Base-by-base conservation (phyloP, 345 rosid species). In the Heritiera fomes region DNA sequence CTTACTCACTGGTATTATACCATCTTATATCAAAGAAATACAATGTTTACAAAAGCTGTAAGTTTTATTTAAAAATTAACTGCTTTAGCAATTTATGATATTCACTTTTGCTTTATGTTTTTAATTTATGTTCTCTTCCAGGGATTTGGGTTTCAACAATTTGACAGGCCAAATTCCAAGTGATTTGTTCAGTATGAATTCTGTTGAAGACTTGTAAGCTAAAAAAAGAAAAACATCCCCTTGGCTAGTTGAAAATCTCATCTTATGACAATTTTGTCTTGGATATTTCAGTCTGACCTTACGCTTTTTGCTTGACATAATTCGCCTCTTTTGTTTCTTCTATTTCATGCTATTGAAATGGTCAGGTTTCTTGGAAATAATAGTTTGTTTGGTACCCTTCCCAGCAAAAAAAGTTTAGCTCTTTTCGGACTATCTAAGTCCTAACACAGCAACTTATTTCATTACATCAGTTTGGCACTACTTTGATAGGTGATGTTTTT, bases 91-190 rank as follows among this genome's bases (percentile, higher is more conserved):
- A 62, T 20, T 62, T 23, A 23, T 17, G 9, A 41, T 28, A 20
- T 50, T 59, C 6, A 7, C 11, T 60, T 68, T 13, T 34, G 5
- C 2, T 52, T 12, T 4, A 64, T 53, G 30, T 32, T 41, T 34
- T 53, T 2, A 43, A 18, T 13, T n/a, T 30, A 12, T 10, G 23
- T 34, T 34, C 2, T 71, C 34, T 67, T 78, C 8, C 68, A 85
- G 88, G 82, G 88, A 83, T 58, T 81, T 83, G 59, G 81, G 84
- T 76, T 85, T 78, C 80, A 85, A 85, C 86, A 79, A 76, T 61
- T 64, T 85, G 56, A 78, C 82, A 23, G 84, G 84, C 46, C 67
- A 75, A 75, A 73, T 85, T 77, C 81, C 82, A 62, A 80, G 34
- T 67, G 68, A 68, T 60, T 67, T 85, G 17, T 84, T 86, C 85